Percentiles rank a stretch among this genome's conserved stretches.
Conservation (phyloP, 371 early-diverging fungal species). For the Zychaea mexicana region DNA sequence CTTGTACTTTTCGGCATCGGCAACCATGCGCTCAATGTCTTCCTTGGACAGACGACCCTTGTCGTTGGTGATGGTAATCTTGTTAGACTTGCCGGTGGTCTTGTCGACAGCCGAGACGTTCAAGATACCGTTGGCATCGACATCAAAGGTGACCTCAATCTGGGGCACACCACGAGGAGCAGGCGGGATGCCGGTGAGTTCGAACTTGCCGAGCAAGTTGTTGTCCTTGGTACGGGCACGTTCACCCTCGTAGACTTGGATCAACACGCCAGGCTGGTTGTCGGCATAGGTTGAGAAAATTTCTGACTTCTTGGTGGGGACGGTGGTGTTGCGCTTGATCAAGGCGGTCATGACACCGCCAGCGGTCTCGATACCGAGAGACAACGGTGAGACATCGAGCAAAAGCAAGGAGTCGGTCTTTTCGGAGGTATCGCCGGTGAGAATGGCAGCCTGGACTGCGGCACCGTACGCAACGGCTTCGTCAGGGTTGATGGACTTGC, state of each 20-base stretch:
- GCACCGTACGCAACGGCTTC: slow-evolving; percentile 98
- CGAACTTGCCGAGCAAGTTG: slow-evolving; percentile 92
- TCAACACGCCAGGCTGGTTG: slow-evolving; percentile 91
- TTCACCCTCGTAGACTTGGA: slow-evolving; percentile 95
- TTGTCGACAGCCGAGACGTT: slow-evolving; percentile 94
- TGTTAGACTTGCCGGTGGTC: slow-evolving; percentile 86
- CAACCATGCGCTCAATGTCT: slow-evolving; percentile 91
- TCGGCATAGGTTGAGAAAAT: slow-evolving; percentile 95
- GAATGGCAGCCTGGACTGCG: slow-evolving; percentile 90
- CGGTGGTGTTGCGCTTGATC: slow-evolving; percentile 87
- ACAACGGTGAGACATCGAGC: slow-evolving; percentile 90
- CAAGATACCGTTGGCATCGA: slow-evolving; percentile 95
- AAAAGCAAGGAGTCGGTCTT: slow-evolving; percentile 77
- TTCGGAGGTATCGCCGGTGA: slow-evolving; percentile 67
- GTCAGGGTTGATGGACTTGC: slow-evolving; percentile 94
- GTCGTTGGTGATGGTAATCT: slow-evolving; percentile 93
- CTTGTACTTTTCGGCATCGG: slow-evolving; percentile 88
- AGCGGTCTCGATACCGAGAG: slow-evolving; percentile 93
- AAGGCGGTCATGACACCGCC: slow-evolving; percentile 84
- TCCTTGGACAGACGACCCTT: slow-evolving; percentile 90
- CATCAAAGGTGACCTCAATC: slow-evolving; percentile 92
- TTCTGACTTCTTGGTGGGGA: slow-evolving; percentile 91
- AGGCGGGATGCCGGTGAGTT: slow-evolving; percentile 85
- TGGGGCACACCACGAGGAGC: slow-evolving; percentile 91
- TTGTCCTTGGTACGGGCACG: slow-evolving; percentile 92